Base-by-base conservation (phyloP, 23 red algal genomes). In the Gracilaria domingensis region DNA sequence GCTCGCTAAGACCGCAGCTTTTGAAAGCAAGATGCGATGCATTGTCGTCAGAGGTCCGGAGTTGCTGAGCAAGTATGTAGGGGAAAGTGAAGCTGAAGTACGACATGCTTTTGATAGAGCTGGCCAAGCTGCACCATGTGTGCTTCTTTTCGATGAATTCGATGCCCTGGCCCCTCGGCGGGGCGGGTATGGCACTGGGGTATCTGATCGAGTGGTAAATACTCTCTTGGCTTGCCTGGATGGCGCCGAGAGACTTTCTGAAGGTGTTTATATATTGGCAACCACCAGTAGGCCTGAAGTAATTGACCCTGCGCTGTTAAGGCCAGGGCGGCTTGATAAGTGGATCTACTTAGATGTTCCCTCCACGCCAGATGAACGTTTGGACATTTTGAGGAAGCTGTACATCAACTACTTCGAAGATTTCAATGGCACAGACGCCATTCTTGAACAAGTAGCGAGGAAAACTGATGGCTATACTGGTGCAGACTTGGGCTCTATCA, bases 91-190 rank as follows among this genome's bases (percentile, higher is more conserved):
- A 87, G 87, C 83, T 18, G 79, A 90, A 44, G 76, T 99, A 25
- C 94, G 97, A 57, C 13, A 75, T 4, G 66, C 95, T 55, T 99
- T 99, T 95, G 94, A 91, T 32, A 83, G 89, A 78, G 94, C 97
- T 23, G 45, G 66, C 8, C 49, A 62, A 20, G 58, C 80, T 20
- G 87, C 97, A 26, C 97, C 97, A 11, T 90, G 90, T 65, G 74
- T 96, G n/a, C 38, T 99, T 4, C 86, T 99, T 50, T 95, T 99
- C 42, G 97, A 99, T 55, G 97, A 99, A 75, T 91, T 99, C 23
- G 97, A 99, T 79, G 88, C 90, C 28, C 80, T 99, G 28, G 88
- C 88, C 14, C 82, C 93, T 50, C 76, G 80, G 33, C 81, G 97
- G 11, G 94, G 93, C 23, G 80, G 79, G 12, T 74, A 86, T 23